Evolutionary conservation across 2,329 filamentous ascomycete species (phyloP).

Genomic region (Pseudonectria foliicola): DNA sequence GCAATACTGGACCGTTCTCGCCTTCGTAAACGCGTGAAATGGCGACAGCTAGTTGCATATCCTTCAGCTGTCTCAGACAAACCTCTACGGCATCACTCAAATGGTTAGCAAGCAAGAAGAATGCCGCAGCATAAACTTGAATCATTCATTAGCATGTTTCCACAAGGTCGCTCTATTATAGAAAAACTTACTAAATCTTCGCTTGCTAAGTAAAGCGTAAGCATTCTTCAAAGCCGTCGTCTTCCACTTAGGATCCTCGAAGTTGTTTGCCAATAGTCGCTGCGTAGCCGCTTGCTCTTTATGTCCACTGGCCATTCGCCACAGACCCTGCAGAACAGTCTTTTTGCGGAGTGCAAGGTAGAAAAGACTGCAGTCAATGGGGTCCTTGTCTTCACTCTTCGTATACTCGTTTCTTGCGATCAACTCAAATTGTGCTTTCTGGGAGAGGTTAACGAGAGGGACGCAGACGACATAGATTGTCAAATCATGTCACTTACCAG

Average conservation of each 20-base stretch:
- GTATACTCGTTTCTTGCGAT: constrained; percentile 92
- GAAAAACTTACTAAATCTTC: constrained; percentile 62
- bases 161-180: neutral
- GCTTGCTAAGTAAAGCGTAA: constrained; percentile 86
- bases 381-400: constrained; percentile 78
- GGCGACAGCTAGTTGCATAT: constrained; percentile 83
- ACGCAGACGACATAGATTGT: too few relatives aligned
- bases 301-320: constrained; percentile 90
- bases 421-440: constrained; percentile 69
- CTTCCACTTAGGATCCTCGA: constrained; percentile 77
- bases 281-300: constrained; percentile 76
- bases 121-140: constrained; percentile 84
- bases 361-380: constrained; percentile 82
- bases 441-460: constrained; percentile 5
- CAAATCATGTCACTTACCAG: constrained; percentile 50
- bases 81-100: constrained; percentile 80
- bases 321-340: constrained; percentile 78
- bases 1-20: constrained; percentile 68
- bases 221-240: constrained; percentile 92
- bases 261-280: constrained; percentile 81
- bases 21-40: constrained; percentile 84
- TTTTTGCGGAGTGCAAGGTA: constrained; percentile 92
- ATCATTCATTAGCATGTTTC: constrained; percentile 30
- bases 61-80: constrained; percentile 78
- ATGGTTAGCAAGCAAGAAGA: constrained; percentile 85